Base-by-base conservation (phyloP, 768 basidiomycete genomes). In the Hericium coralloides region DNA sequence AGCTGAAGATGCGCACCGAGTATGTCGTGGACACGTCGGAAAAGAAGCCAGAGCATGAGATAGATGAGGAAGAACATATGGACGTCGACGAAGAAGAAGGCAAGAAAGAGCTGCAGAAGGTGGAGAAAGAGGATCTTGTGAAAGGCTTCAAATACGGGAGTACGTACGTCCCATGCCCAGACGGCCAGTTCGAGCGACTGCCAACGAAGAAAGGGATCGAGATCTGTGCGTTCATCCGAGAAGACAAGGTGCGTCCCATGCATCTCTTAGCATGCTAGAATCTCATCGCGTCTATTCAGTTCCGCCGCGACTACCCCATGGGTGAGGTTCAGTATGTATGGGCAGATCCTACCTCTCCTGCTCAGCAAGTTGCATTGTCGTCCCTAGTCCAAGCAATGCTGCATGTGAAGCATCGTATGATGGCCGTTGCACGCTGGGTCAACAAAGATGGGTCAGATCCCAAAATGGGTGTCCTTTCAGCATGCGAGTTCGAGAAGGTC, bases 111-210 rank as follows among this genome's bases (percentile, higher is more conserved):
- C 56, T 74, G 23, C 77, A 81, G 64, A 80, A 78, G 58, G 80
- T 90, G 6, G 85, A 89, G 66, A 87, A 87, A 69, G 87, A 91
- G 63, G 79, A 92, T 38, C 81, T 94, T 8, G 75, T 91, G 22
- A 73, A 77, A 61, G 92, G 91, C 2, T 95, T 89, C 75, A 89
- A 89, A 71, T 95, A 97, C 65, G 95, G 95, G 18, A 79, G 91
- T 2, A 87, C 89, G 1, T 94, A 92, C 69, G 87, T 83, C 2
- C 92, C 91, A 0, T 86, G 87, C 69, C 88, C 90, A 2, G 90
- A 92, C 53, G 90, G 84, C n/a, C 83, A 85, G 54, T 95, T 93
- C 63, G 80, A 81, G 31, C 79, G 74, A 59, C 72, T 97, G 39
- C 71, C 74, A n/a, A 89, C 92, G 0, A 79, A 73, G 65, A 87